Base-by-base conservation (phyloP, 768 basidiomycete genomes). In the Termitomyces sp. region DNA sequence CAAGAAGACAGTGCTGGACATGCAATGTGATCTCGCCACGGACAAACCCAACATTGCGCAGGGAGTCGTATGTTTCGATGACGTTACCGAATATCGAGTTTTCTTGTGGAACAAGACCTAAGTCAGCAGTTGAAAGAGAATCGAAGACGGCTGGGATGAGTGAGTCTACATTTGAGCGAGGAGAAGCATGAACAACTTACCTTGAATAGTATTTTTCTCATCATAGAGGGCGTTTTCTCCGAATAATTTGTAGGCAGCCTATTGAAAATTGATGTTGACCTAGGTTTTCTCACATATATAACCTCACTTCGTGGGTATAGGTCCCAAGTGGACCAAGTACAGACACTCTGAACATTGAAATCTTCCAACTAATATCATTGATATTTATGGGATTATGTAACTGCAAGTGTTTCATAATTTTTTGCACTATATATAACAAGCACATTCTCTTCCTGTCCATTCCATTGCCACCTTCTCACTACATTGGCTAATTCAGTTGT, bases 301-400 rank as follows among this genome's bases (percentile, higher is more conserved):
- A 20, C 20, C 70, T 59, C 57, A 75, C 71, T 64, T 74, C 85
- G 60, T 90, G 87, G 27, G 87, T 80, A 67, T 88, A 88, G 36
- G 88, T 90, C 31, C 88, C 88, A 46, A 77, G 71, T 29, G 88
- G 88, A 8, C 88, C 88, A 42, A 90, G 73, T 65, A 83, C 81
- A 50, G 82, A 81, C 22, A 90, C 71, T 63, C 24, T 63, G 32
- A 58, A 53, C 46, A 58, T 52, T 41, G 42, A 42, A 39, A 8
- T n/a, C 36, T 37, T 39, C 13, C 7, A n/a, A 10, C 39, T 18
- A n/a, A 18, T 39, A n/a, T n/a, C n/a, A n/a, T n/a, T n/a, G n/a
- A n/a, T n/a, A 29, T 29, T 6, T 6, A 29, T 29, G 29, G 29
- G 6, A 29, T 29, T 29, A 29, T 29, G 29, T 29, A 29, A 29